Conservation (phyloP, 176 grass and related monocot species). For the Eragrostis curvula region DNA sequence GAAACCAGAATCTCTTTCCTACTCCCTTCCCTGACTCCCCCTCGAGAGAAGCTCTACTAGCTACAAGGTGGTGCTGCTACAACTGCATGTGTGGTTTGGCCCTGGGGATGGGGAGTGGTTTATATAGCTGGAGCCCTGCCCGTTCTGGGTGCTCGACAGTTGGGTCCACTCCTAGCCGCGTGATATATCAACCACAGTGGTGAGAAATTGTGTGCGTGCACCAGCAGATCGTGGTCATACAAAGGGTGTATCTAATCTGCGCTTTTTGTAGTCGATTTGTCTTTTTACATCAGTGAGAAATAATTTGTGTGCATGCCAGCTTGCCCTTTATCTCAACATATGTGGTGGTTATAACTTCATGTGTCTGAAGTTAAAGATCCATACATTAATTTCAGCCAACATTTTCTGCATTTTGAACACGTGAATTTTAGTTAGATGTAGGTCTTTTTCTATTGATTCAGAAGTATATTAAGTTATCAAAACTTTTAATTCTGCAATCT, state of each 20-base stretch:
- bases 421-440: background rate
- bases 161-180: slow-evolving; percentile 24
- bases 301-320: background rate
- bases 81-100: slow-evolving; percentile 47
- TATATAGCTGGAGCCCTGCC: slow-evolving; percentile 43
- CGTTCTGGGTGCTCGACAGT: slow-evolving; percentile 36
- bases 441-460: background rate
- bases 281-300: background rate
- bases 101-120: background rate
- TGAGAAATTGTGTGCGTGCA: background rate
- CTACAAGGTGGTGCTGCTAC: slow-evolving; percentile 1
- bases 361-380: background rate
- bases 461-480: background rate
- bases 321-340: background rate
- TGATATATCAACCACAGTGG: slow-evolving; percentile 13
- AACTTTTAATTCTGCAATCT: background rate
- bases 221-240: background rate
- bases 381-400: background rate
- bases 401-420: background rate
- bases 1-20: slow-evolving; percentile 25
- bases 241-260: slow-evolving; percentile 4
- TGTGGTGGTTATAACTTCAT: too few relatives aligned
- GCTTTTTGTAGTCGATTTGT: background rate
- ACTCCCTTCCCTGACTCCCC: slow-evolving; percentile 5
- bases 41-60: slow-evolving; percentile 27